These are phyloP conservation scores for Fusarium sp. DNA, from an alignment of 2,329 filamentous ascomycete species.

Conservation along the genomic window DNA sequence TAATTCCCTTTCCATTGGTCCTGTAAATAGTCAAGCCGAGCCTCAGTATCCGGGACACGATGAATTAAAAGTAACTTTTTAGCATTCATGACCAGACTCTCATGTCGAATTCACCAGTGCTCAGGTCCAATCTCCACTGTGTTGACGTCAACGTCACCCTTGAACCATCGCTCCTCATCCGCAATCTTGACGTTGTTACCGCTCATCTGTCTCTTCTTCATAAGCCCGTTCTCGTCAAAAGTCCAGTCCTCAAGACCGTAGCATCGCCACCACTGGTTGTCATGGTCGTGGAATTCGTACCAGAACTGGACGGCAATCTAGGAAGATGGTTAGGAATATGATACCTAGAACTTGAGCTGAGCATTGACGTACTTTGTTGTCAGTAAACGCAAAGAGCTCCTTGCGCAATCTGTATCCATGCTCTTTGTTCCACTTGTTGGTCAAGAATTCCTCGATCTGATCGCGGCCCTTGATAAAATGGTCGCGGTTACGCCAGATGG, in stretches of 20 bases:
- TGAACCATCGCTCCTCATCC: slow-evolving; percentile 75
- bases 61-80: background rate
- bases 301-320: slow-evolving; percentile 89
- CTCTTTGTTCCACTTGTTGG: slow-evolving; percentile 79
- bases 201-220: slow-evolving; percentile 81
- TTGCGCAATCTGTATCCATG: slow-evolving; percentile 80
- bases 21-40: background rate
- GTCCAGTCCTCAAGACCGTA: slow-evolving; percentile 88
- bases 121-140: slow-evolving; percentile 64
- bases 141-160: slow-evolving; percentile 75
- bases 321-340: background rate
- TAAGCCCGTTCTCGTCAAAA: slow-evolving; percentile 74
- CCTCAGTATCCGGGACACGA: background rate
- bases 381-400: slow-evolving; percentile 82
- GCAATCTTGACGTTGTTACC: slow-evolving; percentile 75
- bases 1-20: background rate
- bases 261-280: slow-evolving; percentile 85
- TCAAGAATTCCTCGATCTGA: slow-evolving; percentile 75
- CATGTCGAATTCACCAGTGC: slow-evolving; percentile 10
- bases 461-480: slow-evolving; percentile 75
- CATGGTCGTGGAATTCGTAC: slow-evolving; percentile 81
- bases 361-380: slow-evolving; percentile 62
- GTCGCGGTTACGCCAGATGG: slow-evolving; percentile 83
- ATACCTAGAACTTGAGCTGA: background rate
- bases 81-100: background rate